Base-by-base conservation (phyloP, 2,329 filamentous ascomycete genomes). In the Alternaria brassicicola region DNA sequence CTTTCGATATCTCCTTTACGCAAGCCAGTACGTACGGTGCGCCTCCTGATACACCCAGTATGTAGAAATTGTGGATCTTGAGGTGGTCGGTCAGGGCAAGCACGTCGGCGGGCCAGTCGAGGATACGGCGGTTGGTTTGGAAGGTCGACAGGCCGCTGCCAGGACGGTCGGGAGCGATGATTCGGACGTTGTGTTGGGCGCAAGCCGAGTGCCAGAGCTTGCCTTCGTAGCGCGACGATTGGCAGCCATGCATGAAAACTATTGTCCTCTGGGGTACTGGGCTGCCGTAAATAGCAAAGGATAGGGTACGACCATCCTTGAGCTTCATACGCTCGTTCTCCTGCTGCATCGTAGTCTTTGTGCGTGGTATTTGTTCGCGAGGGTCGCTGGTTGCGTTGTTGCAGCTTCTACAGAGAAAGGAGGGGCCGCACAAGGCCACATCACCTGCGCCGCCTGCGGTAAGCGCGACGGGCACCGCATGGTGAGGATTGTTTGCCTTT, bases 1-100 rank as follows among this genome's bases (percentile, higher is more conserved):
- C 63, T 25, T 56, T 64, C 7, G 79, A 74, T 15, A 83, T 64
- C 4, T 61, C 57, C 39, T 76, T 71, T 12, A 81, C 76, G 61
- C 81, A 84, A 21, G 81, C 82, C 10, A 84, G 66, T 2, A 78
- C 77, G 62, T 81, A 84, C 1, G 82, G 80, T 2, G 80, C 79
- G 19, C 83, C 82, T 7, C 81, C 82, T 0, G 79, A 82, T 4
- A 77, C 68, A 2, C 81, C 81, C 6, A 84, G 59, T 21, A 84
- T 70, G 15, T 76, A 74, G 65, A 81, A 84, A 5, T 71, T 61
- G 5, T 70, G 54, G 15, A 83, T 58, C 5, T 76, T 69, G 9
- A 83, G 73, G 56, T 80, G 73, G 2, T 76, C 61, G 6, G 77
- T 75, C 6, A 84, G 74, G 1, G 68, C 68, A 15, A 77, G 59